Evolutionary conservation across 352 stramenopile genomes (phyloP), one percentile per base, ranked within the genome.

Genomic region (Aphanomyces cochlioides): DNA sequence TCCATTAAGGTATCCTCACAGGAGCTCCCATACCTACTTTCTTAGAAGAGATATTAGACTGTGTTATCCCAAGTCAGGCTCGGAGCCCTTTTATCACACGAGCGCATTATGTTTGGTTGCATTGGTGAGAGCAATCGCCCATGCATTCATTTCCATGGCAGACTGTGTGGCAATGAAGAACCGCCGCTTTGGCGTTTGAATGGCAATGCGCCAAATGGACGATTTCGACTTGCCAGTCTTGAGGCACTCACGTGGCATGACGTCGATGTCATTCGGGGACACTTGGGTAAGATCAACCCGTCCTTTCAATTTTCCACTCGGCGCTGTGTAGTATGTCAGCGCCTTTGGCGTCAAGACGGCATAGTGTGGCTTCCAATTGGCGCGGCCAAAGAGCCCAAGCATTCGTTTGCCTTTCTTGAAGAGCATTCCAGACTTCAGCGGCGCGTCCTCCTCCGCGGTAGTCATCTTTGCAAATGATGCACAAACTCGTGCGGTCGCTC

Each of bases 341-440:
- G 66, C 64, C 15, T 58, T 56, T 13, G 65, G n/a, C 41, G 77
- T 81, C 64, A 87, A 73, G 65, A 83, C 79, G 47, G 81, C 80
- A 66, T 81, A 85, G 40, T 77, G 80, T 43, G 77, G 74, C 67
- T 85, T 85, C 80, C 80, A 87, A 73, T 87, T 87, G 28, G 60
- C 54, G 37, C 79, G 74, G 6, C 76, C 75, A 43, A 87, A 85
- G 28, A 74, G 66, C 2, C n/a, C 28, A 28, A 28, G 28, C 28
- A 28, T 69, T 59, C 78, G 75, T 8, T 77, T 81, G 71, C 79
- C 77, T 68, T 81, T 82, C 65, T 83, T 85, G 74, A 82, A 84
- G 12, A 85, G 74, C 60, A 83, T 68, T 56, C 77, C 78, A 8
- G 75, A 78, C 8, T 59, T 15, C 45, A 15, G n/a, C 45, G n/a